phyloP scores from a whole-genome alignment of 805 yeast species.

The Candida silvicultrix region DNA sequence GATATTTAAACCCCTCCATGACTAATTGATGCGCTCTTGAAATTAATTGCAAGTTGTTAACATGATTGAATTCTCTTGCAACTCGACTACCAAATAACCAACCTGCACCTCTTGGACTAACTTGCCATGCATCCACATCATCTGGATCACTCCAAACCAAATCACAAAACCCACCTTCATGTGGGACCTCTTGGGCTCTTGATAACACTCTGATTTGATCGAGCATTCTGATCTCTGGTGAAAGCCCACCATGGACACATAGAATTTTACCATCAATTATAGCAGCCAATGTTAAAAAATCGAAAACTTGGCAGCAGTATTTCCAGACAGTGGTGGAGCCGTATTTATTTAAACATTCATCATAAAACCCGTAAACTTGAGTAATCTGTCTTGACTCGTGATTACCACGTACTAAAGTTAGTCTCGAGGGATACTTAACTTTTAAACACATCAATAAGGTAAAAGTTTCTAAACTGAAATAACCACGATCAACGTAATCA shows the following conservation, averaged over 20 bases:
- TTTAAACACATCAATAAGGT: slow-evolving; percentile 90
- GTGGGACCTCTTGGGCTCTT: slow-evolving; percentile 97
- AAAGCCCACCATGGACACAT: slow-evolving; percentile 96
- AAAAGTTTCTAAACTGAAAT: slow-evolving; percentile 88
- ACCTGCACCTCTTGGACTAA: slow-evolving; percentile 97
- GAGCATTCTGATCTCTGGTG: slow-evolving; percentile 95
- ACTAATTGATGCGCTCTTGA: slow-evolving; percentile 98
- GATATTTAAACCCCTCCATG: slow-evolving; percentile 97
- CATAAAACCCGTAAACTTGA: slow-evolving; percentile 98
- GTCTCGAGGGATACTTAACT: slow-evolving; percentile 76
- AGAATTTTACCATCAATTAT: slow-evolving; percentile 90
- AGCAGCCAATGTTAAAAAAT: slow-evolving; percentile 89
- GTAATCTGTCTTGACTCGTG: slow-evolving; percentile 97
- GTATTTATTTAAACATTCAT: slow-evolving; percentile 87
- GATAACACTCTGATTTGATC: slow-evolving; percentile 93
- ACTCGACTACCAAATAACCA: slow-evolving; percentile 95
- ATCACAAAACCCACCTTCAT: slow-evolving; percentile 98
- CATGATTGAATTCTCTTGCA: slow-evolving; percentile 93
- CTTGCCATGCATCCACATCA: slow-evolving; percentile 97
- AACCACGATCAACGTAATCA: slow-evolving; percentile 98
- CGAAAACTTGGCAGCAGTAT: slow-evolving; percentile 94
- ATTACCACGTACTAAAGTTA: slow-evolving; percentile 94
- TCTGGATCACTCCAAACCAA: slow-evolving; percentile 98
- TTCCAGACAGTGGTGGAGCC: slow-evolving; percentile 96
- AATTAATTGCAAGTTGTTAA: slow-evolving; percentile 78